Evolutionary conservation across 1,284 basidiomycete genomes (phyloP).

Genomic region (Heliocybe sulcata): DNA sequence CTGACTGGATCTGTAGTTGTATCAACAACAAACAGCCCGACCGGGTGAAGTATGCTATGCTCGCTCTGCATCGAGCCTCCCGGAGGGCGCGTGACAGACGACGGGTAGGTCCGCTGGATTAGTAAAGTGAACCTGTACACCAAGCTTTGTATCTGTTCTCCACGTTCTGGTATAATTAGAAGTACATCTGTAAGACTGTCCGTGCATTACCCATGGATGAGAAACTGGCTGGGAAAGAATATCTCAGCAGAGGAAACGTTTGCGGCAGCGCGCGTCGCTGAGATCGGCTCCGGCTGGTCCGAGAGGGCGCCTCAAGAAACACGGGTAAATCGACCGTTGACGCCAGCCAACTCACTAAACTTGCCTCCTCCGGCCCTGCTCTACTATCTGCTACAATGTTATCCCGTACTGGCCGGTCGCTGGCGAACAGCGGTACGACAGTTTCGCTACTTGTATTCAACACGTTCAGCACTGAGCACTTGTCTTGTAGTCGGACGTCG

Average conservation of each 20-base stretch:
- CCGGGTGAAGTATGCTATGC: constrained; percentile 73
- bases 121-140: constrained; percentile 13
- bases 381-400: constrained; percentile 35
- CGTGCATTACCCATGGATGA: neutral
- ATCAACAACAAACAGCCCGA: constrained; percentile 60
- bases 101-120: constrained; percentile 36
- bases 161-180: neutral
- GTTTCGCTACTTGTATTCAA: neutral
- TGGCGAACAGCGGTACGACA: constrained; percentile 40
- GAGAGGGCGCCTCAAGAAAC: neutral
- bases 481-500: constrained; percentile 51
- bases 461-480: constrained; percentile 4
- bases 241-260: neutral
- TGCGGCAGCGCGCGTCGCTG: neutral
- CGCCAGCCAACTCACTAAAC: constrained; percentile 8
- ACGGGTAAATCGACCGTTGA: constrained; percentile 5
- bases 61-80: constrained; percentile 56
- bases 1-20: constrained; percentile 35
- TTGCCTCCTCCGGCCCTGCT: constrained; percentile 8
- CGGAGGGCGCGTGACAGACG: constrained; percentile 65
- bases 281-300: neutral
- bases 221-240: neutral
- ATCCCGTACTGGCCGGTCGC: constrained; percentile 49
- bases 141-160: neutral
- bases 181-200: neutral